phyloP scores from a whole-genome alignment of 2,329 filamentous ascomycete species.

The Microsporum canis region DNA sequence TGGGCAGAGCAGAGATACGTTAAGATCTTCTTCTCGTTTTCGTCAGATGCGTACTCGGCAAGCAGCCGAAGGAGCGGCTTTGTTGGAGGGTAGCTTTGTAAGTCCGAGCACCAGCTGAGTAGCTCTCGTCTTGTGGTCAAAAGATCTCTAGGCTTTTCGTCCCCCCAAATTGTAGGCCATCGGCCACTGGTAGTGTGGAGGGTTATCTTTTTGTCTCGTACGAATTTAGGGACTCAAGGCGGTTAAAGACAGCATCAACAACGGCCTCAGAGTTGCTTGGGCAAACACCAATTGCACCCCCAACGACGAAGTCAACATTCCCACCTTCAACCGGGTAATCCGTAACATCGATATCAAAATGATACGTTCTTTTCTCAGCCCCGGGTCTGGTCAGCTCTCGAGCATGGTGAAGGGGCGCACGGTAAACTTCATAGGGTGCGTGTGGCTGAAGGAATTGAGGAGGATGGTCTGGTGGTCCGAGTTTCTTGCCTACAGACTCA shows the following conservation, averaged over 20 bases:
- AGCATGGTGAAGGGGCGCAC: constrained; percentile 72
- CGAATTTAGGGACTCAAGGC: constrained; percentile 65
- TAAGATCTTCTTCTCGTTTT: constrained; percentile 80
- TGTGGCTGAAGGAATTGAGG: constrained; percentile 89
- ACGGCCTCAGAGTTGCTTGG: constrained; percentile 68
- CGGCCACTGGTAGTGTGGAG: constrained; percentile 69
- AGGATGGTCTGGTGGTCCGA: constrained; percentile 49
- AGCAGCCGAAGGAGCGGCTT: constrained; percentile 77
- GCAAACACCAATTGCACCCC: constrained; percentile 85
- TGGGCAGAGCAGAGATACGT: constrained; percentile 77
- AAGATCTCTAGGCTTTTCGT: constrained; percentile 73
- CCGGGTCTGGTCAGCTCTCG: constrained; percentile 78
- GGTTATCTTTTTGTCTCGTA: constrained; percentile 72
- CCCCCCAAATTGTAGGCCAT: constrained; percentile 97
- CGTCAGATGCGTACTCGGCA: constrained; percentile 69
- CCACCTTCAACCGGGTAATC: constrained; percentile 78
- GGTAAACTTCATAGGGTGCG: constrained; percentile 81
- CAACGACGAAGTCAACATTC: constrained; percentile 84
- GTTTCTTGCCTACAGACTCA: constrained; percentile 23
- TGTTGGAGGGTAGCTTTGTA: constrained; percentile 83
- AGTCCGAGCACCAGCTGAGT: constrained; percentile 90
- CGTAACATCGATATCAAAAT: constrained; percentile 94
- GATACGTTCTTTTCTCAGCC: constrained; percentile 92
- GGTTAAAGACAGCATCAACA: constrained; percentile 75
- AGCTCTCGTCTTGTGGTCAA: constrained; percentile 81